Evolutionary conservation across 495 filamentous ascomycete genomes (phyloP).

Genomic region (Letharia columbiana): DNA sequence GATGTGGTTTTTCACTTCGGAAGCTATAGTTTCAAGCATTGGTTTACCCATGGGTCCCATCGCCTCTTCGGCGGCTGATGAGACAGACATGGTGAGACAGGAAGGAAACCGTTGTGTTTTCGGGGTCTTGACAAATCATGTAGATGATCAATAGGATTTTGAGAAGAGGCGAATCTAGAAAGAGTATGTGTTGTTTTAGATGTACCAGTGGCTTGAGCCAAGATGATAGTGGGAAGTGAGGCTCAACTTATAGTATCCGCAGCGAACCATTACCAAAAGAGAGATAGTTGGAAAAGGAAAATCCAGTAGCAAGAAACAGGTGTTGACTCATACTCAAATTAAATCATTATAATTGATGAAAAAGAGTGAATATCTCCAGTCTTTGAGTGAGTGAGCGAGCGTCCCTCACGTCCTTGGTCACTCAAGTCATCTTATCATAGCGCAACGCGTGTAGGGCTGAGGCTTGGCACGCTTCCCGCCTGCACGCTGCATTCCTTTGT

Average conservation of each 20-base stretch:
- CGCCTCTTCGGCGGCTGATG: not conserved
- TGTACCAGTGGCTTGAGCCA: not conserved
- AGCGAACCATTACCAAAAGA: not conserved
- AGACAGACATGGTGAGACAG: not conserved
- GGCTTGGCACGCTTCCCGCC: not conserved
- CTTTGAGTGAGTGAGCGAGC: too few species aligned
- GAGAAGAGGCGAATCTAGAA: not conserved
- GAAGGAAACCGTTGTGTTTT: not conserved
- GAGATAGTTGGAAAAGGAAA: too few species aligned
- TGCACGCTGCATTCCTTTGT: not conserved
- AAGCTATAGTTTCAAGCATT: constrained; percentile 27
- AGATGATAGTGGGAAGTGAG: not conserved
- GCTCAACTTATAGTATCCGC: not conserved
- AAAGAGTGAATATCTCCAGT: too few species aligned
- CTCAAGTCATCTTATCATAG: constrained; percentile 1
- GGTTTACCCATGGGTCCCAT: constrained; percentile 22
- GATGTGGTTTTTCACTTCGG: constrained; percentile 26
- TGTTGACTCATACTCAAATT: not conserved
- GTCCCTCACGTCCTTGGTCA: too few species aligned
- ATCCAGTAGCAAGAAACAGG: not conserved
- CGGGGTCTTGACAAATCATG: not conserved
- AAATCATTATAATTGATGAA: too few species aligned
- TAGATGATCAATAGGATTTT: not conserved
- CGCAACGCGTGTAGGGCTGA: not conserved
- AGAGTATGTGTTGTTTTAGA: not conserved